phyloP scores from a whole-genome alignment of 192 early-diverging fungal genomes.

The Geranomyces michiganensis region DNA sequence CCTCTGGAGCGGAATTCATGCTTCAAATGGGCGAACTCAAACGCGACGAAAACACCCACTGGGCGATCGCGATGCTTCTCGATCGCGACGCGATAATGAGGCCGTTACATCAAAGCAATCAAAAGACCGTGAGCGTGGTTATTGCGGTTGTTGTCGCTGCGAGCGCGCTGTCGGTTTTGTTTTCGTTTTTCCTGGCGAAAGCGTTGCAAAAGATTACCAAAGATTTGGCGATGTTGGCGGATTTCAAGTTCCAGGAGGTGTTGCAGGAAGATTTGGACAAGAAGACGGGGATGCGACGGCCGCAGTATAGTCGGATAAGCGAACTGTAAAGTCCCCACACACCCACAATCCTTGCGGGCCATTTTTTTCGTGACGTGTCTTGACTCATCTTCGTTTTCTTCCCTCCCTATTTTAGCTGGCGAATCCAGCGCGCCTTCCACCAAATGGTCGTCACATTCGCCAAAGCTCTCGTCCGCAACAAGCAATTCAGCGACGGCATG shows the following conservation, averaged over 20 bases:
- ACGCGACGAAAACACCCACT: conserved; percentile 6
- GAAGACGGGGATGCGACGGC: conserved; percentile 19
- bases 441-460: conserved; percentile 29
- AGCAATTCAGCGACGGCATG: too few relatives aligned
- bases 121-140: conserved; percentile 8
- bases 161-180: background rate
- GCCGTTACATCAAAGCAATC: background rate
- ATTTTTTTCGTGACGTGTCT: too few relatives aligned
- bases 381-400: too few relatives aligned
- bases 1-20: conserved; percentile 1
- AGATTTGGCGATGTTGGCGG: conserved; percentile 12
- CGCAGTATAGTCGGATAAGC: conserved; percentile 12
- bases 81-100: conserved; percentile 9
- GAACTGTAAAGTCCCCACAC: too few relatives aligned
- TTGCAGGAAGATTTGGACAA: conserved; percentile 28
- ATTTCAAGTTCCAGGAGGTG: conserved; percentile 33
- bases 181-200: conserved; percentile 6
- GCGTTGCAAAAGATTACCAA: conserved; percentile 20
- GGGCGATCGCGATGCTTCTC: conserved; percentile 13
- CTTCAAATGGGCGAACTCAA: conserved; percentile 14
- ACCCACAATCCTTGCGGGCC: too few relatives aligned
- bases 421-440: conserved; percentile 30
- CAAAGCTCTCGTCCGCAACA: too few relatives aligned
- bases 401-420: conserved; percentile 6
- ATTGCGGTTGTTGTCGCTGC: conserved; percentile 16